Evolutionary conservation across 2,329 filamentous ascomycete genomes (phyloP), one percentile per base, ranked within the genome.

Genomic region (Corniculantispora saksenae): DNA sequence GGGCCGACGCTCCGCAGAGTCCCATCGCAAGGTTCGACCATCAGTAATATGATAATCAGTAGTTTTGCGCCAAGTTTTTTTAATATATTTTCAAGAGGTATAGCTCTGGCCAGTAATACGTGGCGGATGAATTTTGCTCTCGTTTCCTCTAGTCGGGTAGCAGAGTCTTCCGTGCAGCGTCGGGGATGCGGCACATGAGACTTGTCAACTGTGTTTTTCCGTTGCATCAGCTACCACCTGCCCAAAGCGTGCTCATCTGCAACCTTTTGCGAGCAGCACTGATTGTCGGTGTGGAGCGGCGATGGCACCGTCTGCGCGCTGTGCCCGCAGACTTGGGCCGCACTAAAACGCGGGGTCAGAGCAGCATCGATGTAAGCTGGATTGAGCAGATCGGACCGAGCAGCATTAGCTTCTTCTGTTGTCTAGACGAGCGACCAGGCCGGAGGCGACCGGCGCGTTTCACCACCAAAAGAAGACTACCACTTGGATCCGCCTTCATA

Each of bases 211-310:
- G 43, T 6, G 5, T 38, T 12, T 48, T 7, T 23, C 48, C 3
- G 43, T 55, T 56, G 50, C 60, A 63, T 56, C 51, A 40, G 48
- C 25, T 56, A 56, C n/a, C 60, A 63, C 60, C 60, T 63, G 40
- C 60, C 60, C 9, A 38, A 48, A 32, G 29, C 35, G 50, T 62
- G 27, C 32, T 25, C 25, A 13, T 47, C 25, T 27, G 47, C 45
- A 27, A 29, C 35, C 50, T 29, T 10, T 32, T 17, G 7, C n/a
- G n/a, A n/a, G n/a, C n/a, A n/a, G n/a, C 54, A 21, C 29, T 61
- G 32, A 48, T 47, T 32, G 59, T 47, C 59, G 35, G 50, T 55
- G 59, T 54, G 59, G 59, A 29, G 38, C 38, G 38, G 17, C 38
- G 38, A 43, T 43, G 38, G 38, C 13, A 38, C 35, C 35, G 13